phyloP scores from a whole-genome alignment of 805 yeast genomes.

The Pichia nakasei region DNA sequence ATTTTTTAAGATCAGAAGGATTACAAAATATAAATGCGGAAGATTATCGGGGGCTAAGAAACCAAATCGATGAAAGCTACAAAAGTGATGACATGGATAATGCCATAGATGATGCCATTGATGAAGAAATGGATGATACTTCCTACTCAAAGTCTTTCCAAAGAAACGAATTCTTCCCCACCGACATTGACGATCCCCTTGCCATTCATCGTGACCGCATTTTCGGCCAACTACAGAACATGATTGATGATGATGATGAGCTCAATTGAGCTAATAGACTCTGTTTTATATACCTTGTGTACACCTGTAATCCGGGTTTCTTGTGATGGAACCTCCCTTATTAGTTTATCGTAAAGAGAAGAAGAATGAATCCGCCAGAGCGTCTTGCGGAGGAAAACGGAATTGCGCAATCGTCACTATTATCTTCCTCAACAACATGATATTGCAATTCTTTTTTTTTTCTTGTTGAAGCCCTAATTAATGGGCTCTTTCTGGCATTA shows the following conservation, averaged over 20 bases:
- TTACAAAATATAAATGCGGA: conserved; percentile 15
- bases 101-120: conserved; percentile 15
- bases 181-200: conserved; percentile 49
- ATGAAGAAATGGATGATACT: conserved; percentile 8
- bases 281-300: too few species aligned
- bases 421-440: too few species aligned
- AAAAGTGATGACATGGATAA: conserved; percentile 4
- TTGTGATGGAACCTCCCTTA: too few species aligned
- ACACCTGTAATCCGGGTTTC: too few species aligned
- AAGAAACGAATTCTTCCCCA: conserved; percentile 47
- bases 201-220: conserved; percentile 59
- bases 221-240: conserved; percentile 45
- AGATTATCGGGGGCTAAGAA: conserved; percentile 29
- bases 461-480: too few species aligned
- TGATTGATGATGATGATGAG: conserved; percentile 35
- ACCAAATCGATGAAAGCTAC: conserved; percentile 10
- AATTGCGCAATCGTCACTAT: too few species aligned
- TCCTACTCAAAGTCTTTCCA: background rate
- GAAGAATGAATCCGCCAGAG: too few species aligned
- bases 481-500: too few species aligned
- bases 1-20: conserved; percentile 24
- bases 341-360: too few species aligned
- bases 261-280: background rate
- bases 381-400: too few species aligned
- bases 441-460: too few species aligned